Evolutionary conservation across 1,284 basidiomycete genomes (phyloP).

Genomic region (Pascua guehoae): DNA sequence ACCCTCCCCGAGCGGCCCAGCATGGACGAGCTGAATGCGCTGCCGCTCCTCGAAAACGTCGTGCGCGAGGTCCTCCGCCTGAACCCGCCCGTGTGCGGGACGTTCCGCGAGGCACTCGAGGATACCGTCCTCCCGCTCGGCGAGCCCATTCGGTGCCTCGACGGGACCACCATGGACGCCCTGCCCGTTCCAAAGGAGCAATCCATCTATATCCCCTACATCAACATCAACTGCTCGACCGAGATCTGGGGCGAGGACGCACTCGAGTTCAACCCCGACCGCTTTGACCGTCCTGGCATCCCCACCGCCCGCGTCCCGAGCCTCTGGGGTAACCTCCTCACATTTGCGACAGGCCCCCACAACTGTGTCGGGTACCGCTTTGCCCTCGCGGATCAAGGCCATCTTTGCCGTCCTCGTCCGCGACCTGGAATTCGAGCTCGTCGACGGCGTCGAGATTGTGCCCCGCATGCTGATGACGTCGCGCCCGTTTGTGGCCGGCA

Average conservation of each 20-base stretch:
- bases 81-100: conserved; percentile 60
- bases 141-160: conserved; percentile 43
- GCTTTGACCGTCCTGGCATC: background rate
- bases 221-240: conserved; percentile 3
- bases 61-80: conserved; percentile 66
- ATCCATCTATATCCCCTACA: conserved; percentile 11
- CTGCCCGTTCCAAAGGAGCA: conserved; percentile 38
- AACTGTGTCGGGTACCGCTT: conserved; percentile 2
- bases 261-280: background rate
- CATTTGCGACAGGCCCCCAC: background rate
- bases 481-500: conserved; percentile 41
- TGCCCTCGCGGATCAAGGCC: background rate
- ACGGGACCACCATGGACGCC: conserved; percentile 46
- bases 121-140: conserved; percentile 59
- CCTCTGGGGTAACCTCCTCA: conserved; percentile 1
- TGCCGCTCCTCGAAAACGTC: conserved; percentile 61
- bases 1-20: conserved; percentile 29
- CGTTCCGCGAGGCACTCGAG: conserved; percentile 47
- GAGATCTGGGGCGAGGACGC: conserved; percentile 2
- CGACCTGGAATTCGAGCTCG: conserved; percentile 54
- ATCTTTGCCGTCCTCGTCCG: conserved; percentile 57
- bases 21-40: conserved; percentile 48
- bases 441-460: conserved; percentile 25
- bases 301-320: conserved; percentile 49
- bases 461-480: conserved; percentile 7